phyloP scores from a whole-genome alignment of 2,329 filamentous ascomycete species.

The Microcyclosporella mali region DNA sequence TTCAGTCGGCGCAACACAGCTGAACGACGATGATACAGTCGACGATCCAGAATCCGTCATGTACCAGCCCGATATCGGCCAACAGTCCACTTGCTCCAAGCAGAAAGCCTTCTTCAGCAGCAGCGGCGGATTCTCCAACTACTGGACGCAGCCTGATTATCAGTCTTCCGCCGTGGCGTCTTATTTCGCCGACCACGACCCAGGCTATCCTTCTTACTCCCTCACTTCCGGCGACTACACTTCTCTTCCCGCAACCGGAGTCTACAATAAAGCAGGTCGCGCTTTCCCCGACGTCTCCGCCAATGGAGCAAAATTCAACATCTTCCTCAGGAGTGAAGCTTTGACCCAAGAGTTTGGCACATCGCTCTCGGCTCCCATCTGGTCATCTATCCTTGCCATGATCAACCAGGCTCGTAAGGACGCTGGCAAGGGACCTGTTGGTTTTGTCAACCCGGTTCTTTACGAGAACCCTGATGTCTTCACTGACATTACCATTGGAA shows the following conservation, averaged over 20 bases:
- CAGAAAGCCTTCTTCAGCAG: conserved; percentile 4
- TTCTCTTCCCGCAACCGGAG: background rate
- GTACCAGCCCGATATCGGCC: conserved; percentile 4
- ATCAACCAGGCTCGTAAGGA: conserved; percentile 56
- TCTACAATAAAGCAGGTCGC: conserved; percentile 25
- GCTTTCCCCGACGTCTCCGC: conserved; percentile 33
- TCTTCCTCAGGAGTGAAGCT: conserved; percentile 35
- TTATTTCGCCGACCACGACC: conserved; percentile 35
- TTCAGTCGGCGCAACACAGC: conserved; percentile 46
- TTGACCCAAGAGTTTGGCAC: conserved; percentile 39
- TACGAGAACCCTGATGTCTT: conserved; percentile 46
- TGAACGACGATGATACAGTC: conserved; percentile 7
- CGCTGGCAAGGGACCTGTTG: conserved; percentile 37
- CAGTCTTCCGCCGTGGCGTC: conserved; percentile 37
- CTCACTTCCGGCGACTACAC: background rate
- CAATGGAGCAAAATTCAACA: conserved; percentile 32
- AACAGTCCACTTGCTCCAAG: background rate
- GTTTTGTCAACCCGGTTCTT: conserved; percentile 55
- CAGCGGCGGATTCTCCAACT: conserved; percentile 46
- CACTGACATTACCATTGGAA: conserved; percentile 34
- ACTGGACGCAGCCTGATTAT: conserved; percentile 42
- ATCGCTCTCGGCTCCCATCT: conserved; percentile 43
- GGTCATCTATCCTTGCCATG: conserved; percentile 52
- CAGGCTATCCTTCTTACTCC: conserved; percentile 6
- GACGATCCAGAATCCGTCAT: conserved; percentile 25